Evolutionary conservation across 768 basidiomycete species (phyloP).

Genomic region (Hygrocybe coccinea): DNA sequence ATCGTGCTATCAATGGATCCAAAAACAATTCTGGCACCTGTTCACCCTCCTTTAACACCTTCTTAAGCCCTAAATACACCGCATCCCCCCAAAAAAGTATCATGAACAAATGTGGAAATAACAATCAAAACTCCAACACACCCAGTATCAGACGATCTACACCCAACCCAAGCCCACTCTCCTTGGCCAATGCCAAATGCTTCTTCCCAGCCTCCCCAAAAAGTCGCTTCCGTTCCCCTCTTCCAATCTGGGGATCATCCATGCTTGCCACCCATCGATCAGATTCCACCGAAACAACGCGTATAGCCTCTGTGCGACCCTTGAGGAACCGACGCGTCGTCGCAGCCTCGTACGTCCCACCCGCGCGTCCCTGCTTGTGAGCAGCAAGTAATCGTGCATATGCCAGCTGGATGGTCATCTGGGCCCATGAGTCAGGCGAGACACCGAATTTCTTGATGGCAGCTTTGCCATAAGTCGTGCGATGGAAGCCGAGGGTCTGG

Average conservation of each 20-base stretch:
- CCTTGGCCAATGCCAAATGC: constrained; percentile 63
- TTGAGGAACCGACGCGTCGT: constrained; percentile 84
- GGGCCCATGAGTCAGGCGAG: constrained; percentile 94
- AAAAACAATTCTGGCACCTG: constrained; percentile 62
- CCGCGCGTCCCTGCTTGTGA: constrained; percentile 35
- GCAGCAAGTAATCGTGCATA: constrained; percentile 63
- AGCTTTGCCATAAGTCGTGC: constrained; percentile 78
- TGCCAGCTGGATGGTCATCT: constrained; percentile 87
- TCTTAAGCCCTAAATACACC: constrained; percentile 70
- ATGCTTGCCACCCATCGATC: constrained; percentile 76
- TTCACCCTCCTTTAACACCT: constrained; percentile 58
- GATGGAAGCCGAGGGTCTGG: constrained; percentile 58
- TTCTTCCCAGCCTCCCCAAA: constrained; percentile 58
- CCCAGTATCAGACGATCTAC: constrained; percentile 88
- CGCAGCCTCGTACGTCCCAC: constrained; percentile 92
- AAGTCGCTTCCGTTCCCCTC: constrained; percentile 44
- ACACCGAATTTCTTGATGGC: constrained; percentile 81
- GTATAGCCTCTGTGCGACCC: constrained; percentile 91
- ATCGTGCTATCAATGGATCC: constrained; percentile 69
- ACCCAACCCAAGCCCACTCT: constrained; percentile 64
- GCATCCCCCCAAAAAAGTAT: background rate
- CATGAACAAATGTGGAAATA: background rate
- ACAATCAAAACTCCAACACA: constrained; percentile 26
- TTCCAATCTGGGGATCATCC: constrained; percentile 45
- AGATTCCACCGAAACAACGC: constrained; percentile 72